Percentiles rank a stretch among this genome's conserved stretches.
Conservation (phyloP, 2,329 filamentous ascomycete genomes). For the Colletotrichum destructivum region DNA sequence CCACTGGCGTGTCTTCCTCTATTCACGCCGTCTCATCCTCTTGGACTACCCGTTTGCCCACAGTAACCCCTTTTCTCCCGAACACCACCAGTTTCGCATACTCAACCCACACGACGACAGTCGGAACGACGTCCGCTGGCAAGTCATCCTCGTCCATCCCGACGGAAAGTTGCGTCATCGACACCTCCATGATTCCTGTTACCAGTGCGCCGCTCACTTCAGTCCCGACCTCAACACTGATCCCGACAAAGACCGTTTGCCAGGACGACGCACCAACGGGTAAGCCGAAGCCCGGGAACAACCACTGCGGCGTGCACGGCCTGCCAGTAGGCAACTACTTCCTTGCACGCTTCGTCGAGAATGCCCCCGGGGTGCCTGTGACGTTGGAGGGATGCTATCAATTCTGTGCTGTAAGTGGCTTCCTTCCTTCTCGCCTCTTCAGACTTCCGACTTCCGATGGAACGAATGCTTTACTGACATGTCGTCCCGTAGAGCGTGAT, state of each 20-base stretch:
- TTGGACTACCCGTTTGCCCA: slow-evolving; percentile 17
- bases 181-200: slow-evolving; percentile 52
- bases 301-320: slow-evolving; percentile 59
- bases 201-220: slow-evolving; percentile 46
- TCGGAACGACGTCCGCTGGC: slow-evolving; percentile 14
- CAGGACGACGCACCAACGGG: slow-evolving; percentile 50
- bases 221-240: slow-evolving; percentile 46
- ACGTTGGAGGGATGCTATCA: slow-evolving; percentile 59
- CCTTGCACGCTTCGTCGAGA: slow-evolving; percentile 56
- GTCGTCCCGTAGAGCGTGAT: slow-evolving; percentile 48
- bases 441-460: too few relatives aligned
- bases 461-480: background rate
- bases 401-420: slow-evolving; percentile 55
- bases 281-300: slow-evolving; percentile 47
- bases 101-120: slow-evolving; percentile 33
- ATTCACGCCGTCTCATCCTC: background rate
- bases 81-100: slow-evolving; percentile 1
- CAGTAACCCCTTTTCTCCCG: slow-evolving; percentile 23
- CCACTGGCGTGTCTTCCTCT: background rate
- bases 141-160: background rate
- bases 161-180: slow-evolving; percentile 49
- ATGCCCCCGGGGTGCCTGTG: slow-evolving; percentile 51
- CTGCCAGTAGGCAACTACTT: slow-evolving; percentile 54
- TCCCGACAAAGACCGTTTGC: slow-evolving; percentile 52
- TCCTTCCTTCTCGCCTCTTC: too few relatives aligned